phyloP scores from a whole-genome alignment of 1,139 yeast species.

The Blastobotrys ciferrii region DNA sequence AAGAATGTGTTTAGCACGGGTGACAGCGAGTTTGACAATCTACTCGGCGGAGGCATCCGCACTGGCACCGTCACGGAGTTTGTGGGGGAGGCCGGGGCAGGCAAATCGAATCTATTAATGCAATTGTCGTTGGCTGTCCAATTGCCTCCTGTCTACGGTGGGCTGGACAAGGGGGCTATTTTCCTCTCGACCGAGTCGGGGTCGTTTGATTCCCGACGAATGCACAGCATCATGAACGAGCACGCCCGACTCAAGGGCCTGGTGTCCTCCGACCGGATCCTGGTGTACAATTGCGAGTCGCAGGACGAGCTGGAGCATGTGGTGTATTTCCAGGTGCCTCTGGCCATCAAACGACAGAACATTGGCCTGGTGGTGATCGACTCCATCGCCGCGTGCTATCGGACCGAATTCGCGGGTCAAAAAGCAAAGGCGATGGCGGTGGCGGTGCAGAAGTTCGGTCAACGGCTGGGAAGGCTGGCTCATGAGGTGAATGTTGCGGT shows the following conservation, averaged over 20 bases:
- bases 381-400: conserved; percentile 80
- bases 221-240: conserved; percentile 11
- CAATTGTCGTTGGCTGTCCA: conserved; percentile 63
- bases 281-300: conserved; percentile 62
- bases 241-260: conserved; percentile 2
- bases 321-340: conserved; percentile 66
- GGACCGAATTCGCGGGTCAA: conserved; percentile 50
- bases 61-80: conserved; percentile 71
- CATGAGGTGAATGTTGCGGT: conserved; percentile 53
- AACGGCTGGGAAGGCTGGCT: conserved; percentile 49
- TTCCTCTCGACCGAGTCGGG: conserved; percentile 77
- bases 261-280: conserved; percentile 45
- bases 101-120: conserved; percentile 74
- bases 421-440: conserved; percentile 5
- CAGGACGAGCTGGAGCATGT: conserved; percentile 75
- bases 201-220: conserved; percentile 34
- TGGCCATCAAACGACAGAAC: conserved; percentile 42
- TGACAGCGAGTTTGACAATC: conserved; percentile 51
- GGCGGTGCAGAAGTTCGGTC: not conserved
- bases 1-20: conserved; percentile 54
- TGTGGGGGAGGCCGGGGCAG: conserved; percentile 81
- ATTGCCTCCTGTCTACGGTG: conserved; percentile 45
- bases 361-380: conserved; percentile 66
- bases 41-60: conserved; percentile 68
- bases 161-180: conserved; percentile 50